phyloP scores from a whole-genome alignment of 2,329 filamentous ascomycete species.

The Colletotrichum phormii region DNA sequence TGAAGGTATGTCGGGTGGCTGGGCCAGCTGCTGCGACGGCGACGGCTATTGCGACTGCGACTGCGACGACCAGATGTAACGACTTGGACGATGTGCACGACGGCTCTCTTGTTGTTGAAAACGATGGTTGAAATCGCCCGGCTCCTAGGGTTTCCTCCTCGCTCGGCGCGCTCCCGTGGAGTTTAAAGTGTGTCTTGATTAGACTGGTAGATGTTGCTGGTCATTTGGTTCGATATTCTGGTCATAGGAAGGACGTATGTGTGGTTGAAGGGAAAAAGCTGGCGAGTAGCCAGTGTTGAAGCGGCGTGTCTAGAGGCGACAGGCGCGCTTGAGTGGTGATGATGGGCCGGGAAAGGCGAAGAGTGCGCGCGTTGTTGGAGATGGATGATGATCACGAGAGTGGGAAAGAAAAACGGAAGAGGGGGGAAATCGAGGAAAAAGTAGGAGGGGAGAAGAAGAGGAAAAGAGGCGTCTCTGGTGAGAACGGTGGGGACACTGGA shows the following conservation, averaged over 20 bases:
- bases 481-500: constrained; percentile 36
- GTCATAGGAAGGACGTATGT: constrained; percentile 41
- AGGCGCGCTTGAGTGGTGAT: constrained; percentile 38
- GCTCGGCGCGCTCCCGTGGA: constrained; percentile 74
- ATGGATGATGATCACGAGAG: constrained; percentile 43
- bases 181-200: constrained; percentile 74
- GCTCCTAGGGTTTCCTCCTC: constrained; percentile 53
- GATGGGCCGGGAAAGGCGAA: constrained; percentile 44
- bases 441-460: constrained; percentile 33
- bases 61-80: constrained; percentile 39
- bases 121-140: constrained; percentile 71
- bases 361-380: constrained; percentile 40
- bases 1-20: constrained; percentile 36
- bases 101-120: constrained; percentile 51
- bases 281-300: constrained; percentile 32
- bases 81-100: constrained; percentile 42
- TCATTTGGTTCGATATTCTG: constrained; percentile 41
- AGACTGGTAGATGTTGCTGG: constrained; percentile 41
- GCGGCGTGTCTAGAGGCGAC: constrained; percentile 36
- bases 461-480: constrained; percentile 26
- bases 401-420: constrained; percentile 27
- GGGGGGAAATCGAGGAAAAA: constrained; percentile 35
- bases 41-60: constrained; percentile 34
- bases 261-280: constrained; percentile 43
- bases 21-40: constrained; percentile 34